These are phyloP conservation scores for Sphaerulina vaccinii DNA, from an alignment of 2,329 filamentous ascomycete genomes.

Conservation along the genomic window DNA sequence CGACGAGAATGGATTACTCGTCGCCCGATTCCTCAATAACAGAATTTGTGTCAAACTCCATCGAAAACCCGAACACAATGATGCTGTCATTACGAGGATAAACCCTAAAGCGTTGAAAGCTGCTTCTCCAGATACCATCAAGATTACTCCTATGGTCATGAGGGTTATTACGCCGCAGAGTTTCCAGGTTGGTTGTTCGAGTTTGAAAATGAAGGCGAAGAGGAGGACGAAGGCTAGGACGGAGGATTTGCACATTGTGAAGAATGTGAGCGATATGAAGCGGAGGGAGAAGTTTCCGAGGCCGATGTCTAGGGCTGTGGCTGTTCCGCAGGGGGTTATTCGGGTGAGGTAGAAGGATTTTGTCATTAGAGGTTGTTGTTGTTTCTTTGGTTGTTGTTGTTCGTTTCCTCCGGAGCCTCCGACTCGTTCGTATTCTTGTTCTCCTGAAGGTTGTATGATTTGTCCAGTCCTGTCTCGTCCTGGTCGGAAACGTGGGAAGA, in stretches of 20 bases:
- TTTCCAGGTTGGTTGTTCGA: slow-evolving; percentile 83
- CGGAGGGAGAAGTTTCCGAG: slow-evolving; percentile 93
- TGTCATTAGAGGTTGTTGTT: slow-evolving; percentile 68
- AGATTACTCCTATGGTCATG: slow-evolving; percentile 91
- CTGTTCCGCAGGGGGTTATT: slow-evolving; percentile 85
- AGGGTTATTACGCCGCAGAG: slow-evolving; percentile 82
- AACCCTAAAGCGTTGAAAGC: slow-evolving; percentile 86
- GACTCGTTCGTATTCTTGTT: slow-evolving; percentile 21
- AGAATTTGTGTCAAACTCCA: slow-evolving; percentile 99
- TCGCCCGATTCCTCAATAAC: slow-evolving; percentile 87
- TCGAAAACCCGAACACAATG: slow-evolving; percentile 93
- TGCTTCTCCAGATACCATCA: slow-evolving; percentile 97
- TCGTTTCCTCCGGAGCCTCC: slow-evolving; percentile 13
- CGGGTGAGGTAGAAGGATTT: slow-evolving; percentile 88
- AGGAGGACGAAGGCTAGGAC: slow-evolving; percentile 90
- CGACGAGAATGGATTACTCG: slow-evolving; percentile 91
- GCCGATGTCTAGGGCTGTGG: slow-evolving; percentile 93
- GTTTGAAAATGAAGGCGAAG: slow-evolving; percentile 90
- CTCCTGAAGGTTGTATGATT: slow-evolving; percentile 11
- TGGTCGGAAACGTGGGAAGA: slow-evolving; percentile 80
- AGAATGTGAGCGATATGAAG: slow-evolving; percentile 95
- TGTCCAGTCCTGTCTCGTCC: slow-evolving; percentile 41
- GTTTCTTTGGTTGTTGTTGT: slow-evolving; percentile 13
- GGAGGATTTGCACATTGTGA: slow-evolving; percentile 99
- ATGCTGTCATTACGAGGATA: slow-evolving; percentile 84